Conservation (phyloP, 176 grass and related monocot species). For the Musa beccarii region DNA sequence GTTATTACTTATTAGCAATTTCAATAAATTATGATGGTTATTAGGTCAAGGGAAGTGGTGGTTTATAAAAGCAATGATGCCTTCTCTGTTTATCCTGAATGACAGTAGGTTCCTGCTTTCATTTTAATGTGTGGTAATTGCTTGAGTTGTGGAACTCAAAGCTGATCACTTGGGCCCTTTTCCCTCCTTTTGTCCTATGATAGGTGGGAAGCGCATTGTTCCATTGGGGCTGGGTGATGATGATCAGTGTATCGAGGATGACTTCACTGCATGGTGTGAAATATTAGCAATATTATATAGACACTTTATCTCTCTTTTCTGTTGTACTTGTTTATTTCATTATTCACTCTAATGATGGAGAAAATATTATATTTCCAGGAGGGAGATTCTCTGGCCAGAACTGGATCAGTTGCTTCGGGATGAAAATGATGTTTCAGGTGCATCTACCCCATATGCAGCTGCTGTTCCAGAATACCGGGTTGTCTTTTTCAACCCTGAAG, state of each 20-base stretch:
- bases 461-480: conserved; percentile 79
- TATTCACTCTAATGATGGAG: neutral
- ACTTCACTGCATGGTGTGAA: conserved; percentile 76
- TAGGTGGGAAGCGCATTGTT: conserved; percentile 74
- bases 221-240: conserved; percentile 83
- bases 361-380: conserved; percentile 43
- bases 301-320: neutral
- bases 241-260: conserved; percentile 95
- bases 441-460: conserved; percentile 71
- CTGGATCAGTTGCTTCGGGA: conserved; percentile 65
- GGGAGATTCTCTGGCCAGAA: conserved; percentile 76
- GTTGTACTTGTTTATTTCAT: neutral
- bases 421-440: conserved; percentile 54
- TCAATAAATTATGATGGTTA: too few species aligned
- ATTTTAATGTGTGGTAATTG: neutral
- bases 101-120: neutral
- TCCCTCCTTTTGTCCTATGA: neutral
- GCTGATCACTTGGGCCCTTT: neutral
- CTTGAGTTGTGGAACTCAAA: neutral
- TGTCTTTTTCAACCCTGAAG: conserved; percentile 49
- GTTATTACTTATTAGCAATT: too few species aligned
- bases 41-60: too few species aligned
- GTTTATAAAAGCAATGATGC: too few species aligned
- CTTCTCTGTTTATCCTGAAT: too few species aligned
- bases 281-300: neutral